Conservation (phyloP, 306 rosid genomes). For the Abrus pulchellus region DNA sequence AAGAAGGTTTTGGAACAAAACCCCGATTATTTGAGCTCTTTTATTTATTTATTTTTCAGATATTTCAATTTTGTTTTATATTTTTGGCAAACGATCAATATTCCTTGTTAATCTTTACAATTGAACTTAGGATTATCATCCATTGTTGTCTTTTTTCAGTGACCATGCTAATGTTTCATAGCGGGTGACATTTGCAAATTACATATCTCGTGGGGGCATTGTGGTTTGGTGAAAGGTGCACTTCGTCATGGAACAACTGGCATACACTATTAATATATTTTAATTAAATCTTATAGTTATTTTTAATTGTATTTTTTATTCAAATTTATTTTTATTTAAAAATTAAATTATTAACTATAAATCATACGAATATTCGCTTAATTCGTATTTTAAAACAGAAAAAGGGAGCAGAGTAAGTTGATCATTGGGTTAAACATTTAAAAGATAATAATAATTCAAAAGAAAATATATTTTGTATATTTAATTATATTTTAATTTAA, state of each 20-base stretch:
- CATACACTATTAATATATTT: background rate
- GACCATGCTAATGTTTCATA: background rate
- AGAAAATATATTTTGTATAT: too few relatives aligned
- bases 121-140: background rate
- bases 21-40: background rate
- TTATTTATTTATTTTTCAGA: background rate
- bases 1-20: background rate
- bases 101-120: background rate
- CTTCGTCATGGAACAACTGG: slow-evolving; percentile 40
- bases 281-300: background rate
- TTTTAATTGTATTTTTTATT: too few relatives aligned
- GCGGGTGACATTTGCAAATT: slow-evolving; percentile 40
- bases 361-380: too few relatives aligned
- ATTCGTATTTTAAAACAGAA: too few relatives aligned
- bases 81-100: too few relatives aligned
- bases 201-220: slow-evolving; percentile 18
- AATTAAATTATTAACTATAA: too few relatives aligned
- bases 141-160: slow-evolving; percentile 8
- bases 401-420: too few relatives aligned
- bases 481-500: too few relatives aligned
- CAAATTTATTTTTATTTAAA: too few relatives aligned
- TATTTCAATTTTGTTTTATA: background rate
- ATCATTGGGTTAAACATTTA: too few relatives aligned
- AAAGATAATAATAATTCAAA: too few relatives aligned
- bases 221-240: slow-evolving; percentile 46